A percentile compares a stretch with the other conserved stretches of the same genome.
phyloP scores from a whole-genome alignment of 106 monocot species.

The Apostasia shenzhenica region DNA sequence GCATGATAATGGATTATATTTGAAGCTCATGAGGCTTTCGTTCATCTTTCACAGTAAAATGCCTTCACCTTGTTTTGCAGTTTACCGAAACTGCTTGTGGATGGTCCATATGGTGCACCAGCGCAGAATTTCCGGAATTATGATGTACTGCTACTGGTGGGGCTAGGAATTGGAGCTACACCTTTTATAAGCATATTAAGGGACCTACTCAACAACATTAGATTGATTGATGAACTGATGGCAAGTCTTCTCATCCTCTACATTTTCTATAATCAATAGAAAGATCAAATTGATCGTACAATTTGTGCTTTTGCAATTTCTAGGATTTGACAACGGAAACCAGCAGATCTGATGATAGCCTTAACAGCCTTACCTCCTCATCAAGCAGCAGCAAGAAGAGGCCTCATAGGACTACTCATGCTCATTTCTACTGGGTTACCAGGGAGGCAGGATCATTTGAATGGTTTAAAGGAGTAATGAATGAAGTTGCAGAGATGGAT shows the following conservation, averaged over 20 bases:
- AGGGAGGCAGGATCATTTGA: constrained; percentile 79
- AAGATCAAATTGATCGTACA: too few species aligned
- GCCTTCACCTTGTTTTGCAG: constrained; percentile 10
- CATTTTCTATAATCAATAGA: background rate
- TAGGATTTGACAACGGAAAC: constrained; percentile 60
- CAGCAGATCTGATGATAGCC: constrained; percentile 52
- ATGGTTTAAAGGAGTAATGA: constrained; percentile 96
- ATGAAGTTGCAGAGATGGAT: constrained; percentile 91
- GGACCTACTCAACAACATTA: constrained; percentile 83
- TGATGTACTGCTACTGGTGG: constrained; percentile 80
- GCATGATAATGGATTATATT: too few species aligned
- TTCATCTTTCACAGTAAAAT: too few species aligned
- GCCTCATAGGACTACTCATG: constrained; percentile 47
- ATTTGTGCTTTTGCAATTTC: background rate
- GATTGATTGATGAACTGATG: constrained; percentile 46
- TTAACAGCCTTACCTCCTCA: constrained; percentile 39
- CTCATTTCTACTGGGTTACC: constrained; percentile 91
- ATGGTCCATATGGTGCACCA: constrained; percentile 91
- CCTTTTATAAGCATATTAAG: constrained; percentile 86
- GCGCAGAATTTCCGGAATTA: constrained; percentile 83
- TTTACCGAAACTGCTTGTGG: constrained; percentile 67
- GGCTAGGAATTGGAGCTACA: constrained; percentile 89
- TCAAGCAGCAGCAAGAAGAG: constrained; percentile 42
- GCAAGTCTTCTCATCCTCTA: constrained; percentile 11
- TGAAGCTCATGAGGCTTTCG: too few species aligned